phyloP scores from a whole-genome alignment of 2,329 filamentous ascomycete genomes.

The Amylocarpus encephaloides region DNA sequence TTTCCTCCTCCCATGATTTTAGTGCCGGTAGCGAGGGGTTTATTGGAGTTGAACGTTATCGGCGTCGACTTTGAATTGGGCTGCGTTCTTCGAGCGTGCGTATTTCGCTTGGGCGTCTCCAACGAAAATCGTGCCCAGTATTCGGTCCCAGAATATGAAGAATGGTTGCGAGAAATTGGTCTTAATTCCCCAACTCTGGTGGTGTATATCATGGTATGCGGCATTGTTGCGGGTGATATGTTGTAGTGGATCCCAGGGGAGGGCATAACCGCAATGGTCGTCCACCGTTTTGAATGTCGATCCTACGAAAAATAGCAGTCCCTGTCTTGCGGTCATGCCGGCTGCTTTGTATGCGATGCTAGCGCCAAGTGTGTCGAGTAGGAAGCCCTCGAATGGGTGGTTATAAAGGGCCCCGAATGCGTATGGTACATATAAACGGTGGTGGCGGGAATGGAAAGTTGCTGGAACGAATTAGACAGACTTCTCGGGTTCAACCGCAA shows the following conservation, averaged over 20 bases:
- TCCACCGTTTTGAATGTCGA: constrained; percentile 95
- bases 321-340: constrained; percentile 77
- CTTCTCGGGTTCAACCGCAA: constrained; percentile 10
- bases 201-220: constrained; percentile 94
- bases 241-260: constrained; percentile 93
- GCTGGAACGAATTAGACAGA: constrained; percentile 41
- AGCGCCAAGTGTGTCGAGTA: constrained; percentile 85
- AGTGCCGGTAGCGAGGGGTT: not conserved
- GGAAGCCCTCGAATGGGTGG: constrained; percentile 88
- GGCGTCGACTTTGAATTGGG: constrained; percentile 25
- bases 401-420: constrained; percentile 97
- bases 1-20: constrained; percentile 3
- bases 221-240: constrained; percentile 92
- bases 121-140: constrained; percentile 58
- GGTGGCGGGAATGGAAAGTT: constrained; percentile 89
- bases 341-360: constrained; percentile 76
- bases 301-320: constrained; percentile 81
- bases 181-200: constrained; percentile 99
- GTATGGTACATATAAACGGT: constrained; percentile 95
- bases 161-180: constrained; percentile 86
- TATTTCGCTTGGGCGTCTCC: constrained; percentile 28
- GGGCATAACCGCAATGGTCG: constrained; percentile 93
- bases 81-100: constrained; percentile 25
- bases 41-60: constrained; percentile 20
- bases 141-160: constrained; percentile 90